A percentile compares a stretch with the other conserved stretches of the same genome.
phyloP scores from a whole-genome alignment of 2,329 filamentous ascomycete genomes.

The Pseudovirgaria hyperparasitica region DNA sequence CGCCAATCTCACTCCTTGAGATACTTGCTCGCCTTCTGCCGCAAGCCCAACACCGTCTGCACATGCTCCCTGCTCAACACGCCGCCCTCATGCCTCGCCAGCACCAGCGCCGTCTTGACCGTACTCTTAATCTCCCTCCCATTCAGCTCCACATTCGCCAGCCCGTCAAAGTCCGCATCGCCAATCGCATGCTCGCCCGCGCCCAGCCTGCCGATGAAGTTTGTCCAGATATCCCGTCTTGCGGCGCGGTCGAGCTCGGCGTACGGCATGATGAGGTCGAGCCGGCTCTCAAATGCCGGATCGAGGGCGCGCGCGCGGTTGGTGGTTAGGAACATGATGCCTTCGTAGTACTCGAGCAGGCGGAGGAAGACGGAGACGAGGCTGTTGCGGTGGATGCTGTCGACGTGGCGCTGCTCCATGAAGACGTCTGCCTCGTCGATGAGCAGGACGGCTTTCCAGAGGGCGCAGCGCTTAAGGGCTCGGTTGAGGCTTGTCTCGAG shows the following conservation, averaged over 20 bases:
- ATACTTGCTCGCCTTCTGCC: slow-evolving; percentile 13
- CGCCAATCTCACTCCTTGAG: too few relatives aligned
- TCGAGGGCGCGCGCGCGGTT: slow-evolving; percentile 22
- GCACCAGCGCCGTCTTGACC: slow-evolving; percentile 28
- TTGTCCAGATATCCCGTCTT: slow-evolving; percentile 5
- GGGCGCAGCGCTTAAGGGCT: too few relatives aligned
- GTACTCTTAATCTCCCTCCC: slow-evolving; percentile 31
- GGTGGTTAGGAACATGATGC: slow-evolving; percentile 23
- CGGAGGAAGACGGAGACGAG: slow-evolving; percentile 13
- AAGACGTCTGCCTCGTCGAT: slow-evolving; percentile 19
- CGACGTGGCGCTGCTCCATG: slow-evolving; percentile 14
- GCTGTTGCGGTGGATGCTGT: slow-evolving; percentile 13
- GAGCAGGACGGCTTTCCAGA: slow-evolving; percentile 11
- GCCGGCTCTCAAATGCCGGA: slow-evolving; percentile 19
- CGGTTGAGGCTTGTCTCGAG: slow-evolving; percentile 1
- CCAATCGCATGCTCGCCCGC: slow-evolving; percentile 2
- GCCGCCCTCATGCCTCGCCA: slow-evolving; percentile 19
- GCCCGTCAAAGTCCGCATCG: slow-evolving; percentile 2
- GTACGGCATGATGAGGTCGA: slow-evolving; percentile 13
- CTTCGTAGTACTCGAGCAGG: slow-evolving; percentile 9
- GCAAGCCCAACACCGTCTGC: slow-evolving; percentile 16
- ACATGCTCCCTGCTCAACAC: slow-evolving; percentile 16
- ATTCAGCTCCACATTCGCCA: slow-evolving; percentile 7
- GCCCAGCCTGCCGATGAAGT: slow-evolving; percentile 7
- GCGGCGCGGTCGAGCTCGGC: slow-evolving; percentile 4